Conservation (phyloP, 2,329 filamentous ascomycete species). For the Arthroderma sp. region DNA sequence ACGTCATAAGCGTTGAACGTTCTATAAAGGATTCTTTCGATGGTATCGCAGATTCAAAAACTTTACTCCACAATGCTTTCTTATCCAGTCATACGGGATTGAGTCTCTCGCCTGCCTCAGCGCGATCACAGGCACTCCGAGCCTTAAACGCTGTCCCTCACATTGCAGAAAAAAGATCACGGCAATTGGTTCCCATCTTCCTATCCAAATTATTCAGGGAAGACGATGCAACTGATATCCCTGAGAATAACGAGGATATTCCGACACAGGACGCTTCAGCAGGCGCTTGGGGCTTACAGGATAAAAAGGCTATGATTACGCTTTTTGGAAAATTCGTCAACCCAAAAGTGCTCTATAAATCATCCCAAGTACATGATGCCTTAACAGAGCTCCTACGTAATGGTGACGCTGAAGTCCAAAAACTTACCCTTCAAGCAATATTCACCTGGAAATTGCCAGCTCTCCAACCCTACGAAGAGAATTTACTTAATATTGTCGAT, state of each 20-base stretch:
- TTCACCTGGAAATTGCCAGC: slow-evolving; percentile 76
- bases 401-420: slow-evolving; percentile 83
- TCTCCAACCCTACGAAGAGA: slow-evolving; percentile 68
- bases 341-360: slow-evolving; percentile 67
- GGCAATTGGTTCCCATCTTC: slow-evolving; percentile 72
- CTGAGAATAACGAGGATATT: slow-evolving; percentile 19
- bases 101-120: slow-evolving; percentile 29
- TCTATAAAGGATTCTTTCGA: slow-evolving; percentile 40
- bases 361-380: slow-evolving; percentile 60
- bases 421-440: slow-evolving; percentile 67
- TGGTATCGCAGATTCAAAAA: slow-evolving; percentile 40
- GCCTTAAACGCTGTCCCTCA: slow-evolving; percentile 60
- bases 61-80: slow-evolving; percentile 51
- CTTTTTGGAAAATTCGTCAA: slow-evolving; percentile 80
- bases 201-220: slow-evolving; percentile 60
- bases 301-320: slow-evolving; percentile 69
- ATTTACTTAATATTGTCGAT: slow-evolving; percentile 73
- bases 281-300: slow-evolving; percentile 37
- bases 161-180: slow-evolving; percentile 74
- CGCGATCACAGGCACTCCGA: slow-evolving; percentile 65
- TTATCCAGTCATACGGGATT: slow-evolving; percentile 43
- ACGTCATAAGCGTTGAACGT: slow-evolving; percentile 48
- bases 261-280: slow-evolving; percentile 9
- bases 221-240: slow-evolving; percentile 26
- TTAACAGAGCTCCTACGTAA: slow-evolving; percentile 67